These are phyloP conservation scores for Diaporthe destruens DNA, from an alignment of 2,329 filamentous ascomycete genomes.

Conservation along the genomic window DNA sequence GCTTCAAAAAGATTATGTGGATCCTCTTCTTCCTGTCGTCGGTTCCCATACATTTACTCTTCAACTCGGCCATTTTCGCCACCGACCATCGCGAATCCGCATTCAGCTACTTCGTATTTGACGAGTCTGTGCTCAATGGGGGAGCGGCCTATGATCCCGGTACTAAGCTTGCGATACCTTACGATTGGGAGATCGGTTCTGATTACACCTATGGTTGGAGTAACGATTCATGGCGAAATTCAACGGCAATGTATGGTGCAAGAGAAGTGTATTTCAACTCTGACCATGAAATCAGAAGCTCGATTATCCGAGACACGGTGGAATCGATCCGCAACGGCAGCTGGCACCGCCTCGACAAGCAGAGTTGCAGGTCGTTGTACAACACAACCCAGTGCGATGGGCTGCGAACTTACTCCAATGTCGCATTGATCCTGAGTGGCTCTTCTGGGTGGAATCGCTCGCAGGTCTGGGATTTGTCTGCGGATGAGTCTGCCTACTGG, in stretches of 20 bases:
- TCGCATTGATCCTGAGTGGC: neutral
- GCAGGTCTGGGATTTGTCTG: neutral
- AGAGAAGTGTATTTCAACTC: neutral
- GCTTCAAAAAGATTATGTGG: constrained; percentile 44
- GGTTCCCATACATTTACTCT: constrained; percentile 48
- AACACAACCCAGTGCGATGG: neutral
- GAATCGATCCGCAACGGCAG: neutral
- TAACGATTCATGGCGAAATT: too few species aligned
- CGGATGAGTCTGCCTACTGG: neutral
- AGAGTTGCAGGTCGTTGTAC: neutral
- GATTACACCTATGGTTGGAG: neutral
- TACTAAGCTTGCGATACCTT: neutral
- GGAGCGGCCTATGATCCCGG: constrained; percentile 20
- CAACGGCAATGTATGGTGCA: neutral
- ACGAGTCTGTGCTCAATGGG: constrained; percentile 37
- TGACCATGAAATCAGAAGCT: neutral
- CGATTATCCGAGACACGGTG: neutral
- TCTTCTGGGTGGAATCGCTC: neutral
- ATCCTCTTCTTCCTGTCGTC: constrained; percentile 44
- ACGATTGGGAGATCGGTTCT: fast-evolving
- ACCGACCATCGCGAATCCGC: constrained; percentile 35
- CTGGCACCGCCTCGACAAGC: neutral
- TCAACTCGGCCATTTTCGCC: constrained; percentile 42
- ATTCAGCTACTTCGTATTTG: constrained; percentile 40
- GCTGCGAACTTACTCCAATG: neutral